Conservation (phyloP, 192 early-diverging fungal genomes). For the Backusella sp. region DNA sequence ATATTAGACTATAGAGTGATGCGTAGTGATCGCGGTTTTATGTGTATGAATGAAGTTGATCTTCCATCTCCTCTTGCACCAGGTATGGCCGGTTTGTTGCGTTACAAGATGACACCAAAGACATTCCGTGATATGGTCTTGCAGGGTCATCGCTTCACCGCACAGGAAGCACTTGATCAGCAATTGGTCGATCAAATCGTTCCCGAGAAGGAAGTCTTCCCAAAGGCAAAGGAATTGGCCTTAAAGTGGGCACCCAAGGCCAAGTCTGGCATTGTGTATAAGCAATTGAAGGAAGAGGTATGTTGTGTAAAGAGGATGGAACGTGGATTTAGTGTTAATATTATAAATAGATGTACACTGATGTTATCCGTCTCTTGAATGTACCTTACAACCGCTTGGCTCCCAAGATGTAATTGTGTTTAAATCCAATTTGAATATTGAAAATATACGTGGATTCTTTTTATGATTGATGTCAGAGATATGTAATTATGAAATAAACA, state of each 20-base stretch:
- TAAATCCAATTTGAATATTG: no score
- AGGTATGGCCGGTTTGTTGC: constrained; percentile 69
- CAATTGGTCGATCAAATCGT: constrained; percentile 62
- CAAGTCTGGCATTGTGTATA: constrained; percentile 50
- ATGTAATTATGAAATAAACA: no score
- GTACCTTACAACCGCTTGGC: constrained; percentile 32
- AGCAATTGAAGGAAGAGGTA: constrained; percentile 66
- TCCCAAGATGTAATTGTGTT: constrained; percentile 19
- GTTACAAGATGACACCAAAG: constrained; percentile 58
- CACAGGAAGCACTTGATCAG: constrained; percentile 56
- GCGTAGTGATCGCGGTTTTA: constrained; percentile 70
- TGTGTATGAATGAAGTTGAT: constrained; percentile 81
- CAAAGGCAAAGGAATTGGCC: constrained; percentile 55
- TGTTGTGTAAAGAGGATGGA: not conserved
- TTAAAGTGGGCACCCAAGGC: constrained; percentile 54
- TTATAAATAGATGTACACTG: constrained; percentile 33
- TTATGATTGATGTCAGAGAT: no score
- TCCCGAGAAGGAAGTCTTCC: constrained; percentile 45
- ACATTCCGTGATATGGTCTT: constrained; percentile 64
- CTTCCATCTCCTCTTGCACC: constrained; percentile 62
- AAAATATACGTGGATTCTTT: no score
- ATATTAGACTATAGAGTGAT: constrained; percentile 68
- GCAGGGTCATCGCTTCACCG: constrained; percentile 57
- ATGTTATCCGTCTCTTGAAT: constrained; percentile 14
- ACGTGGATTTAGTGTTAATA: not conserved